These are phyloP conservation scores for Ramularia collo-cygni DNA, from an alignment of 2,329 filamentous ascomycete genomes.

Conservation along the genomic window DNA sequence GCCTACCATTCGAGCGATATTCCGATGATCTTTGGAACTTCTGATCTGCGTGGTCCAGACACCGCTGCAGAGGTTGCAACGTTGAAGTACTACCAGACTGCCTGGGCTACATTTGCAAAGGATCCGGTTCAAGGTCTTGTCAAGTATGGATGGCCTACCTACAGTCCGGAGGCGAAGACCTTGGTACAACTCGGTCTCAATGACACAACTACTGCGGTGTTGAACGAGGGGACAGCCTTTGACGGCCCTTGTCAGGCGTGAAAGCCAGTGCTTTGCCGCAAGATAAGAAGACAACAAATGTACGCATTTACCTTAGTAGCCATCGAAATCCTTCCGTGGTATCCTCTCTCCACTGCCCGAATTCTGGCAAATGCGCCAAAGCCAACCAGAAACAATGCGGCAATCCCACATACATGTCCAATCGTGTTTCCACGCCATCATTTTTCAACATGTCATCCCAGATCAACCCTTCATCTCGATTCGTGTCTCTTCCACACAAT, in stretches of 20 bases:
- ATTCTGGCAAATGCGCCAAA: slow-evolving; percentile 25
- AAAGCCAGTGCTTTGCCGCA: too few species aligned
- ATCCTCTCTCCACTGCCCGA: slow-evolving; percentile 23
- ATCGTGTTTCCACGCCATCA: slow-evolving; percentile 36
- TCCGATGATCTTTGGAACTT: slow-evolving; percentile 27
- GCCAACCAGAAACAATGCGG: slow-evolving; percentile 35
- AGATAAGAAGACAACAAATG: too few species aligned
- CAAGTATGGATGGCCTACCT: slow-evolving; percentile 15
- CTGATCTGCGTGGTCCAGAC: slow-evolving; percentile 10
- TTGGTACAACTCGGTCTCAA: slow-evolving; percentile 8
- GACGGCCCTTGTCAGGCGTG: neutral
- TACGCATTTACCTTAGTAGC: slow-evolving; percentile 18
- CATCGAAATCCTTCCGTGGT: slow-evolving; percentile 28
- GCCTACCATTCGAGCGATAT: slow-evolving; percentile 32
- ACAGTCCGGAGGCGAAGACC: slow-evolving; percentile 7
- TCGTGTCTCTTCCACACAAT: slow-evolving; percentile 43
- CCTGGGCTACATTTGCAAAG: slow-evolving; percentile 30
- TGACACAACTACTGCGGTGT: slow-evolving; percentile 1
- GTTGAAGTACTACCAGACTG: slow-evolving; percentile 22
- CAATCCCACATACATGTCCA: slow-evolving; percentile 39
- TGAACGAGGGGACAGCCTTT: slow-evolving; percentile 4
- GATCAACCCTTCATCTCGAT: slow-evolving; percentile 47
- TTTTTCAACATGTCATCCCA: slow-evolving; percentile 44
- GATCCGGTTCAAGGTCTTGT: slow-evolving; percentile 26
- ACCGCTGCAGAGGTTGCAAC: slow-evolving; percentile 13